Evolutionary conservation across 2,329 filamentous ascomycete species (phyloP).

Genomic region (Cryphonectria japonica): DNA sequence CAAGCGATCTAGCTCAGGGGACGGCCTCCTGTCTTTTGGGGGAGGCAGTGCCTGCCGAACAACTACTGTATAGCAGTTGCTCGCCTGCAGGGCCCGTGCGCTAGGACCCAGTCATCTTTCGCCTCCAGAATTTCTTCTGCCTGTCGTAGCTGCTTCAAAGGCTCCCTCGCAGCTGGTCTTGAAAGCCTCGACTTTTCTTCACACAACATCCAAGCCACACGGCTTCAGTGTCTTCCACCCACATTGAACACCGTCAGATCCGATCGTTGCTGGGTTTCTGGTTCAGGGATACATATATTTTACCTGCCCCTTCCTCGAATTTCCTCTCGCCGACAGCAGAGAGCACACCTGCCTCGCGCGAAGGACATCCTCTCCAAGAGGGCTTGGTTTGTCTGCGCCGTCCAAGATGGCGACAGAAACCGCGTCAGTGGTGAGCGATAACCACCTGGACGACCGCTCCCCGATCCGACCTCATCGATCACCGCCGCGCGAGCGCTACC

Average conservation of each 20-base stretch:
- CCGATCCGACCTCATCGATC: constrained; percentile 36
- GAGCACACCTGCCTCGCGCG: neutral
- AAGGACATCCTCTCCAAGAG: neutral
- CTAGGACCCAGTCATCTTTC: neutral
- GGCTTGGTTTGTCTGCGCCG: constrained; percentile 8
- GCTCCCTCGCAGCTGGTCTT: neutral
- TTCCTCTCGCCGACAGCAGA: neutral
- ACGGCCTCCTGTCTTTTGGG: neutral
- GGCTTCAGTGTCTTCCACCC: neutral
- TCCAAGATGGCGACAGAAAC: constrained; percentile 28
- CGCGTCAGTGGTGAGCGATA: constrained; percentile 28
- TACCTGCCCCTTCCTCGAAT: neutral
- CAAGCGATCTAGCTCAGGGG: constrained; percentile 14
- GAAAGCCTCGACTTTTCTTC: neutral
- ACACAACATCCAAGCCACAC: neutral
- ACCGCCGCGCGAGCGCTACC: constrained; percentile 33
- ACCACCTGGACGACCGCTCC: constrained; percentile 34
- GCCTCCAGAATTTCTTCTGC: constrained; percentile 13
- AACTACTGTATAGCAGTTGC: neutral
- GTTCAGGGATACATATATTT: neutral
- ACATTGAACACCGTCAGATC: neutral
- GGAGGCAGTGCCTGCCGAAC: neutral
- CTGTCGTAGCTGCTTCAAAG: neutral
- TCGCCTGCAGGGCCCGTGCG: constrained; percentile 7
- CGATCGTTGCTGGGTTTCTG: neutral